Percentiles rank a stretch among this genome's conserved stretches.
Evolutionary conservation across 352 stramenopile genomes (phyloP).

Genomic region (Phytophthora aleatoria): DNA sequence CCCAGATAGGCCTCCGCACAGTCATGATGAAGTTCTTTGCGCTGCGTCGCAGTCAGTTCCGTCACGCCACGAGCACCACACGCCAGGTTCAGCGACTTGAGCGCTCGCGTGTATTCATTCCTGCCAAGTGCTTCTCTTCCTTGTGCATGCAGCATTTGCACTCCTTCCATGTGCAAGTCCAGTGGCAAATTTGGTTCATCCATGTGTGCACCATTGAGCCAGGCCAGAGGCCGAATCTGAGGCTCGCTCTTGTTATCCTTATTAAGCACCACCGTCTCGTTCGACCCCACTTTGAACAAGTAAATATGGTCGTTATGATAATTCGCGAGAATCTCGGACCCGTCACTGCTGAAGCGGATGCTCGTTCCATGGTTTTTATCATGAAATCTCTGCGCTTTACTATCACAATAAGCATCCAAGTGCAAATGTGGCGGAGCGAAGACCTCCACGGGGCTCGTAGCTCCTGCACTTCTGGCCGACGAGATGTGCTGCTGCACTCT

Average conservation of each 20-base stretch:
- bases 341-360: slow-evolving; percentile 80
- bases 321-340: slow-evolving; percentile 71
- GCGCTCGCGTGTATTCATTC: slow-evolving; percentile 38
- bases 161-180: slow-evolving; percentile 26
- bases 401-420: slow-evolving; percentile 57
- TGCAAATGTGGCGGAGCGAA: slow-evolving; percentile 82
- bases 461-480: slow-evolving; percentile 20
- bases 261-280: slow-evolving; percentile 31
- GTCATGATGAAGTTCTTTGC: slow-evolving; percentile 63
- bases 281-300: slow-evolving; percentile 62
- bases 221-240: slow-evolving; percentile 25
- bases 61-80: slow-evolving; percentile 32
- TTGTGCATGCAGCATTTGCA: slow-evolving; percentile 33
- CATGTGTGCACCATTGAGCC: slow-evolving; percentile 52
- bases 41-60: slow-evolving; percentile 41
- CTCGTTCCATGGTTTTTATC: slow-evolving; percentile 76
- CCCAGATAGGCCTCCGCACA: slow-evolving; percentile 70
- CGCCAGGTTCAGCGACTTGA: slow-evolving; percentile 45
- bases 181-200: slow-evolving; percentile 34
- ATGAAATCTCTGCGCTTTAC: slow-evolving; percentile 43
- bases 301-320: slow-evolving; percentile 91
- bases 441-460: slow-evolving; percentile 61
- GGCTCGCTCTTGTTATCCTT: slow-evolving; percentile 35
- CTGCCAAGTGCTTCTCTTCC: slow-evolving; percentile 21
- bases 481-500: slow-evolving; percentile 44